These are phyloP conservation scores for Syncephalastrum contaminatum DNA, from an alignment of 371 early-diverging fungal genomes.

Conservation along the genomic window DNA sequence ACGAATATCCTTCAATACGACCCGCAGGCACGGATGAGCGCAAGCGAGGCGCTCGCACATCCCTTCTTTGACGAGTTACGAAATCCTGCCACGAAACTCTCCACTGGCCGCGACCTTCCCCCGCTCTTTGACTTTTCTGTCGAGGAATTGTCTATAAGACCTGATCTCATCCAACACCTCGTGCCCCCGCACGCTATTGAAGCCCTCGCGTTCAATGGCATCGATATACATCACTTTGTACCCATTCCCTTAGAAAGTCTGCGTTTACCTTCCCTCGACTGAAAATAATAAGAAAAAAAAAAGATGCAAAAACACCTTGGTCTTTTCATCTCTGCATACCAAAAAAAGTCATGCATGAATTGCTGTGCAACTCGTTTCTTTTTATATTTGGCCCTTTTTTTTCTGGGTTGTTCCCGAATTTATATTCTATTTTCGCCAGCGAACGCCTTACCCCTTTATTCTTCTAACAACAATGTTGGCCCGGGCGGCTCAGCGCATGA, in stretches of 20 bases:
- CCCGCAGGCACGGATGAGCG: constrained; percentile 86
- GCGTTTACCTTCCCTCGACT: constrained; percentile 21
- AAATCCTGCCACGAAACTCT: constrained; percentile 79
- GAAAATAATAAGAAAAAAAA: constrained; percentile 4
- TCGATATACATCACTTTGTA: constrained; percentile 33
- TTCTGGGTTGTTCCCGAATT: neutral
- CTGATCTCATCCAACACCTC: constrained; percentile 55
- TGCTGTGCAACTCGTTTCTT: neutral
- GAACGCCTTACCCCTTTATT: too few relatives aligned
- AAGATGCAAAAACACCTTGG: too few relatives aligned
- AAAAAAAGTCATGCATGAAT: neutral
- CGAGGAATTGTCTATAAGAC: constrained; percentile 55
- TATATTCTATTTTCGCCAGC: too few relatives aligned
- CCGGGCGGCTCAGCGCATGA: too few relatives aligned
- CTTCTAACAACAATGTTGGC: too few relatives aligned
- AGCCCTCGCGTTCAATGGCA: constrained; percentile 45
- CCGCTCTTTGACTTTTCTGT: constrained; percentile 89
- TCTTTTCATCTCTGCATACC: neutral
- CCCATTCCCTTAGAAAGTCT: constrained; percentile 32
- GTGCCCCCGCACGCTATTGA: constrained; percentile 64
- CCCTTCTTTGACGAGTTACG: constrained; percentile 97
- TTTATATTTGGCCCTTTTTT: neutral
- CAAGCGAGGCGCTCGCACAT: constrained; percentile 93
- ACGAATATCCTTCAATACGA: constrained; percentile 92
- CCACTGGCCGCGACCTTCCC: constrained; percentile 82